Base-by-base conservation (phyloP, 2,329 filamentous ascomycete species). In the Bertia moriformis region DNA sequence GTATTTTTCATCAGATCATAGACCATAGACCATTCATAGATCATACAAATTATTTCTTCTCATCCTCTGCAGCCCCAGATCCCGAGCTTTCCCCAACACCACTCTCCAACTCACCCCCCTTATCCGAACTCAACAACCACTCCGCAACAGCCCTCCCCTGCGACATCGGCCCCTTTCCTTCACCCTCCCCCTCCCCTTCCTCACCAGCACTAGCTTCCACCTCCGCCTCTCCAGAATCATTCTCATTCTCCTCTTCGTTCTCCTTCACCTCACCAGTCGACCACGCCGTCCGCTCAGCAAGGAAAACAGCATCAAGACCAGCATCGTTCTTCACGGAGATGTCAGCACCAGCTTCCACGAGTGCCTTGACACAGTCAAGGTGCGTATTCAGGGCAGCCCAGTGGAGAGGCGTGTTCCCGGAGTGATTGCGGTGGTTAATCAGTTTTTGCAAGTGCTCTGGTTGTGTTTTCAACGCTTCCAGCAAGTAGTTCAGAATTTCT, bases 321-420 rank as follows among this genome's bases (percentile, higher is more conserved):
- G 32, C 32, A 35, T 35, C 32, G 15, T 35, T 35, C 32, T 35
- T 35, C 10, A 35, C 32, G 17, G 32, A 7, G 15, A 35, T 17
- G 17, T 35, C 32, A 7, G 32, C 32, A 13, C 32, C 32, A 7
- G 32, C 32, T 15, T 35, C 32, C 10, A 35, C 32, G 15, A 35
- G 32, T 15, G 32, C 32, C 32, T 35, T 35, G 10, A 35, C 32
- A 35, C 32, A 35, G 10, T 35, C 32, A 7, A 35, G 15, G 15
- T 35, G 32, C 10, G 32, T 35, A 17, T 35, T 35, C 15, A 35
- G 32, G 7, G 32, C 32, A 35, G 32, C 32, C 32, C 32, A 35
- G 32, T 35, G 32, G 10, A 35, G 17, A 13, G 32, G 15, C 15
- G 32, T 35, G 15, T 35, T 35, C 10, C 32, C 32, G 12, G 32